These are phyloP conservation scores for Apophysomyces elegans DNA, from an alignment of 371 early-diverging fungal species.

Conservation along the genomic window DNA sequence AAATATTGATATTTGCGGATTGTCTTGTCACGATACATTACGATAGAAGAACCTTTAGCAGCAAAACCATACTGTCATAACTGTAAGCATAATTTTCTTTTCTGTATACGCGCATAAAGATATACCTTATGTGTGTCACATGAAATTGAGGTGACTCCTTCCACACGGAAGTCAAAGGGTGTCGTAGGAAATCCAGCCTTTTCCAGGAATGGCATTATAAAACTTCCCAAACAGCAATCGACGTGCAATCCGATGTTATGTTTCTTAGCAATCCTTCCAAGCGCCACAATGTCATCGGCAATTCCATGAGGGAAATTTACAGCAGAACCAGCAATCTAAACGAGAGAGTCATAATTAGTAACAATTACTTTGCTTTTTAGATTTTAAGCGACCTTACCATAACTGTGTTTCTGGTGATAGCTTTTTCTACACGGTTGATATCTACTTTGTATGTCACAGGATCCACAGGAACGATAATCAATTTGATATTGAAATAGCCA, in stretches of 20 bases:
- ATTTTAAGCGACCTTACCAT: slow-evolving; percentile 53
- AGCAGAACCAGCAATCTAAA: slow-evolving; percentile 86
- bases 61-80: slow-evolving; percentile 83
- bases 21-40: slow-evolving; percentile 84
- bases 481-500: slow-evolving; percentile 86
- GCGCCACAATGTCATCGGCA: slow-evolving; percentile 86
- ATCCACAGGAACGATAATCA: slow-evolving; percentile 86
- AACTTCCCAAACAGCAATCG: slow-evolving; percentile 97
- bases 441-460: slow-evolving; percentile 79
- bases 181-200: slow-evolving; percentile 88
- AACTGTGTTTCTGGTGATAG: slow-evolving; percentile 91
- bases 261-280: slow-evolving; percentile 83
- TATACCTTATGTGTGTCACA: slow-evolving; percentile 94
- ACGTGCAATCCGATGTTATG: slow-evolving; percentile 90
- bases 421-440: slow-evolving; percentile 69
- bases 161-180: slow-evolving; percentile 88
- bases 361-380: neutral
- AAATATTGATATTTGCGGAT: slow-evolving; percentile 93
- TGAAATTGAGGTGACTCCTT: slow-evolving; percentile 94
- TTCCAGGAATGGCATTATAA: slow-evolving; percentile 92
- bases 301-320: slow-evolving; percentile 95
- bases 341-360: neutral
- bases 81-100: neutral
- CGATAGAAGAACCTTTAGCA: slow-evolving; percentile 95
- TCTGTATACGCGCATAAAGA: neutral